These are phyloP conservation scores for Mallotus repandus DNA, from an alignment of 441 rosid genomes.

Conservation along the genomic window DNA sequence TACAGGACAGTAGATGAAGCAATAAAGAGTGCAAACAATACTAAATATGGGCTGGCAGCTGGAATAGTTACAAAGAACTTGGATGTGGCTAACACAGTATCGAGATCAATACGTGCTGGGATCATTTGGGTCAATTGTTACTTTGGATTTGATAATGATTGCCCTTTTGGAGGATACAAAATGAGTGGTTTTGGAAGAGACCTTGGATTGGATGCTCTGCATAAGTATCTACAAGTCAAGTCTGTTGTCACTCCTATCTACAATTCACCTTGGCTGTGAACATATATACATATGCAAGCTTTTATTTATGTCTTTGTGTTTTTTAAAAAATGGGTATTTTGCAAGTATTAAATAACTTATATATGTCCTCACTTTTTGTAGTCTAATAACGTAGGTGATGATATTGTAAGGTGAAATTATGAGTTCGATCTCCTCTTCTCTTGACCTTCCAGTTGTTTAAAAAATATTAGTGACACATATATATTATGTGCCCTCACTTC, in stretches of 20 bases:
- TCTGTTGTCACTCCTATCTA: conserved; percentile 68
- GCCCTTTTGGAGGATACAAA: conserved; percentile 76
- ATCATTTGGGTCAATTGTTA: conserved; percentile 77
- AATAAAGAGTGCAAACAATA: conserved; percentile 63
- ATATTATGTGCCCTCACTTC: too few relatives aligned
- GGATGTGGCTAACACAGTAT: conserved; percentile 70
- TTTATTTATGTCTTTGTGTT: too few relatives aligned
- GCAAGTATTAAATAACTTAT: too few relatives aligned
- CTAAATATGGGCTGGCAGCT: conserved; percentile 78
- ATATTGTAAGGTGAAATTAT: too few relatives aligned
- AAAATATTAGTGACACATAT: too few relatives aligned
- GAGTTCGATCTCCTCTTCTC: too few relatives aligned
- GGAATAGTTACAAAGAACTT: conserved; percentile 70
- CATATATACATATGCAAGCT: too few relatives aligned
- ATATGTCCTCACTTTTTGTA: too few relatives aligned
- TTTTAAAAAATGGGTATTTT: too few relatives aligned
- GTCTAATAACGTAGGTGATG: too few relatives aligned
- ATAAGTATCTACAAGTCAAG: conserved; percentile 63
- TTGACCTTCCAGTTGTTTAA: too few relatives aligned
- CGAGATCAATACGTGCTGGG: conserved; percentile 81
- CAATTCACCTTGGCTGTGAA: conserved; percentile 76
- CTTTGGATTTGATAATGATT: conserved; percentile 51
- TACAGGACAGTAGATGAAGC: conserved; percentile 79
- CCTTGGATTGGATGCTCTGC: conserved; percentile 56
- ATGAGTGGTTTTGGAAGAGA: conserved; percentile 78